These are phyloP conservation scores for Lachancea nothofagi DNA, from an alignment of 805 yeast genomes.

Conservation along the genomic window DNA sequence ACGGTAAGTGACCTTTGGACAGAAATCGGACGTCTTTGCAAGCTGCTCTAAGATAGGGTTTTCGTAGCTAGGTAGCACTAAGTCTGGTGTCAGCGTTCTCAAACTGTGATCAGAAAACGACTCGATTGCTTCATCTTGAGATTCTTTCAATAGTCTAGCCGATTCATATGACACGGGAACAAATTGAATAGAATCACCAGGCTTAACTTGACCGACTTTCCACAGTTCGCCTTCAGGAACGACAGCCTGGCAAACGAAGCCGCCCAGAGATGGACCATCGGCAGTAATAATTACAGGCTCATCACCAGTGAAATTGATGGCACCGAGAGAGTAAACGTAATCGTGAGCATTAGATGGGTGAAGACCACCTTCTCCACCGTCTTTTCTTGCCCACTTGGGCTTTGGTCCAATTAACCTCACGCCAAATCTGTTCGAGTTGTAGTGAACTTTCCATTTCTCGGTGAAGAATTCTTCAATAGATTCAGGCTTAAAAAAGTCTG, in stretches of 20 bases:
- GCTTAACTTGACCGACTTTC: slow-evolving; percentile 97
- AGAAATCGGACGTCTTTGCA: slow-evolving; percentile 41
- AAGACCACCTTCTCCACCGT: slow-evolving; percentile 97
- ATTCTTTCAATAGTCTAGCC: slow-evolving; percentile 58
- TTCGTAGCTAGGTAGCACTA: slow-evolving; percentile 43
- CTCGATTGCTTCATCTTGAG: slow-evolving; percentile 54
- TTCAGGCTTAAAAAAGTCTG: slow-evolving; percentile 82
- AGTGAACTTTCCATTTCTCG: slow-evolving; percentile 88
- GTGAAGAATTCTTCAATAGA: slow-evolving; percentile 69
- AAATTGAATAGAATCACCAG: slow-evolving; percentile 82
- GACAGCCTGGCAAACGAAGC: slow-evolving; percentile 94
- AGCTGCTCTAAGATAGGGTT: slow-evolving; percentile 61
- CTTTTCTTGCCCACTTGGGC: slow-evolving; percentile 92
- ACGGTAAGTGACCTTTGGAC: slow-evolving; percentile 77
- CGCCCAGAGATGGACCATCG: slow-evolving; percentile 97
- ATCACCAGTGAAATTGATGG: slow-evolving; percentile 96
- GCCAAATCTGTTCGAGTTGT: slow-evolving; percentile 95
- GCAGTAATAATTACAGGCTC: slow-evolving; percentile 96
- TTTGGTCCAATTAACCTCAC: slow-evolving; percentile 92
- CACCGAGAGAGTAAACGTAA: slow-evolving; percentile 93
- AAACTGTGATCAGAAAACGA: slow-evolving; percentile 13
- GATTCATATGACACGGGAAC: slow-evolving; percentile 65
- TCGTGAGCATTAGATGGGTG: slow-evolving; percentile 99
- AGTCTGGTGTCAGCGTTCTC: slow-evolving; percentile 30
- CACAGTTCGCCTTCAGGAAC: slow-evolving; percentile 95